phyloP scores from a whole-genome alignment of 2,329 filamentous ascomycete species.

The Paraphaeosphaeria minitans region DNA sequence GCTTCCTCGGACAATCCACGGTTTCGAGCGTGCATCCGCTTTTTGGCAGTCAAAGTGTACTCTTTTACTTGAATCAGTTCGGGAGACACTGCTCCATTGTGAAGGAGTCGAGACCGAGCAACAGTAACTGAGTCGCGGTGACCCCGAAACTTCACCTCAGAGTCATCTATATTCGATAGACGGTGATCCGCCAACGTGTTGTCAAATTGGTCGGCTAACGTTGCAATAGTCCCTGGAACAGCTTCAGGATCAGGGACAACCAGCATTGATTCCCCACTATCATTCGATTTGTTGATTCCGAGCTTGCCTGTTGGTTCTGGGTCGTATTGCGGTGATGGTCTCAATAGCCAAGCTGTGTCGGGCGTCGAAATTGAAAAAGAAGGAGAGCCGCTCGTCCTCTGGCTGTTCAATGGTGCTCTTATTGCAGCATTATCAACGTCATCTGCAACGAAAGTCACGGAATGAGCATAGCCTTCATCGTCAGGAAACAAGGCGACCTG shows the following conservation, averaged over 20 bases:
- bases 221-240: conserved; percentile 7
- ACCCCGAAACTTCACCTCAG: conserved; percentile 32
- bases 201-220: conserved; percentile 9
- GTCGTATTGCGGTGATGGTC: conserved; percentile 10
- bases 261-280: conserved; percentile 3
- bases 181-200: conserved; percentile 15
- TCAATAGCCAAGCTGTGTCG: conserved; percentile 23
- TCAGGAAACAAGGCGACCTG: conserved; percentile 37
- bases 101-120: conserved; percentile 33
- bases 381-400: conserved; percentile 26
- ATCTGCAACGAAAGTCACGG: conserved; percentile 22
- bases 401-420: conserved; percentile 37
- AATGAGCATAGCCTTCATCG: conserved; percentile 20
- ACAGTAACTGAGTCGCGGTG: conserved; percentile 42
- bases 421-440: conserved; percentile 22
- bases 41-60: conserved; percentile 31
- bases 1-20: conserved; percentile 18
- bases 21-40: conserved; percentile 33
- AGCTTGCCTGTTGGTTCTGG: not conserved
- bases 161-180: conserved; percentile 38
- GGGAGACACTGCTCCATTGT: conserved; percentile 20
- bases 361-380: conserved; percentile 29
- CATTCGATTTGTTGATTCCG: not conserved
- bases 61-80: conserved; percentile 31
- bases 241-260: conserved; percentile 15